Base-by-base conservation (phyloP, 306 rosid species). In the Rosa multiflora region DNA sequence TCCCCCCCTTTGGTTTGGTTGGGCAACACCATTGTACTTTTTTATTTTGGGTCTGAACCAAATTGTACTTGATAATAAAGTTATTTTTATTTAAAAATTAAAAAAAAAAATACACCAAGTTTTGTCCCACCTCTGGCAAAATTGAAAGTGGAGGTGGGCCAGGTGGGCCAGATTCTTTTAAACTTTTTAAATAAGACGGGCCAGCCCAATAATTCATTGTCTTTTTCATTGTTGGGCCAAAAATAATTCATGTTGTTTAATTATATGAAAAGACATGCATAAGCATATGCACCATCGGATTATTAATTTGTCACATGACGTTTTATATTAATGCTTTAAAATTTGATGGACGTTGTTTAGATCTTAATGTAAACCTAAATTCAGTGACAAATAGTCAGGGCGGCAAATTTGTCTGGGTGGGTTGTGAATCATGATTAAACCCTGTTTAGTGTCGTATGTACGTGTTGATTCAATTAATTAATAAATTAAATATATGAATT, bases 101-200 rank as follows among this genome's bases (percentile, higher is more conserved):
- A 43, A 43, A 5, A 43, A 43, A 5, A 6, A 20, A 6, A 18
- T 6, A 55, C 79, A 56, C 67, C 8, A 49, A 62, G 40, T 58
- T 66, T 78, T 83, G 72, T 49, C 76, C 73, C 73, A 59, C 48
- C 56, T n/a, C 61, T 75, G 75, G 79, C 70, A 72, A 63, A 64
- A 32, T 6, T 26, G 3, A 61, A 76, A 75, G 71, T 75, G 43
- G 71, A 23, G 1, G 73, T 80, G 83, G 84, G 80, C 79, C 86
- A 79, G 8, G 73, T 80, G 83, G 84, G 80, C 79, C 86, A 79
- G 8, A 17, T 49, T 61, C 61, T 23, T 61, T 56, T 79, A 68
- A 83, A 21, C 53, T 58, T 73, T 32, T 55, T 12, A 21, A 49
- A 64, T 49, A 10, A 4, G 49, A 63, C 32, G 47, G 78, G 58